These are phyloP conservation scores for Candida montana DNA, from an alignment of 805 yeast genomes.

Conservation along the genomic window DNA sequence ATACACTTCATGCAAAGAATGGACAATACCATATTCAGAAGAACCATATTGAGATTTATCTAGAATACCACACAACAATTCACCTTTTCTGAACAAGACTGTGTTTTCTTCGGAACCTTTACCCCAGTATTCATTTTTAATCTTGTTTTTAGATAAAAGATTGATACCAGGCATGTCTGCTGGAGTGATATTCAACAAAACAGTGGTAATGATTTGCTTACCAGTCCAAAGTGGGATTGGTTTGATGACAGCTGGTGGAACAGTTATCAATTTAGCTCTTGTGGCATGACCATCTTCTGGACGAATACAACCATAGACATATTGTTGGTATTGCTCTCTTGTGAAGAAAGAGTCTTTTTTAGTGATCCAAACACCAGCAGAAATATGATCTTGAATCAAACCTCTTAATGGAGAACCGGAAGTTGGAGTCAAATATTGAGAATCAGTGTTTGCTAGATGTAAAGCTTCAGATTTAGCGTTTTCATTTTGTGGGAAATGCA, in stretches of 20 bases:
- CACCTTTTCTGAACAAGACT: slow-evolving; percentile 83
- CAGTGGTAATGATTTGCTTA: slow-evolving; percentile 92
- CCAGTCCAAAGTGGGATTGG: slow-evolving; percentile 97
- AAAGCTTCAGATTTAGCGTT: slow-evolving; percentile 95
- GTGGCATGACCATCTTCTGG: slow-evolving; percentile 97
- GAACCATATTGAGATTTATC: slow-evolving; percentile 99
- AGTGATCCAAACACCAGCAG: slow-evolving; percentile 98
- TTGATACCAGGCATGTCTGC: slow-evolving; percentile 87
- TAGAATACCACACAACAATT: slow-evolving; percentile 82
- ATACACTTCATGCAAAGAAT: slow-evolving; percentile 91
- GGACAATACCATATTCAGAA: slow-evolving; percentile 92
- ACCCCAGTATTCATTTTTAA: slow-evolving; percentile 95
- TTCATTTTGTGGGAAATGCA: slow-evolving; percentile 99
- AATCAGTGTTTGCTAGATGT: slow-evolving; percentile 92
- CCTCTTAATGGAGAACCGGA: slow-evolving; percentile 99
- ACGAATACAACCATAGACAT: slow-evolving; percentile 87
- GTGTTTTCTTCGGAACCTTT: slow-evolving; percentile 75
- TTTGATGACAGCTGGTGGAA: slow-evolving; percentile 85
- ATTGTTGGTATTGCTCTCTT: slow-evolving; percentile 88
- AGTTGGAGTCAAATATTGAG: slow-evolving; percentile 96
- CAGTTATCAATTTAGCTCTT: slow-evolving; percentile 58
- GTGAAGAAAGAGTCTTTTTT: slow-evolving; percentile 88
- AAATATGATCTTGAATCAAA: slow-evolving; percentile 96
- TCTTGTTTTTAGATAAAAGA: slow-evolving; percentile 75
- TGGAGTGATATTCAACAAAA: slow-evolving; percentile 83